Evolutionary conservation across 1,284 basidiomycete species (phyloP), one percentile per base, ranked within the genome.

Genomic region (Boletus holoroseus): DNA sequence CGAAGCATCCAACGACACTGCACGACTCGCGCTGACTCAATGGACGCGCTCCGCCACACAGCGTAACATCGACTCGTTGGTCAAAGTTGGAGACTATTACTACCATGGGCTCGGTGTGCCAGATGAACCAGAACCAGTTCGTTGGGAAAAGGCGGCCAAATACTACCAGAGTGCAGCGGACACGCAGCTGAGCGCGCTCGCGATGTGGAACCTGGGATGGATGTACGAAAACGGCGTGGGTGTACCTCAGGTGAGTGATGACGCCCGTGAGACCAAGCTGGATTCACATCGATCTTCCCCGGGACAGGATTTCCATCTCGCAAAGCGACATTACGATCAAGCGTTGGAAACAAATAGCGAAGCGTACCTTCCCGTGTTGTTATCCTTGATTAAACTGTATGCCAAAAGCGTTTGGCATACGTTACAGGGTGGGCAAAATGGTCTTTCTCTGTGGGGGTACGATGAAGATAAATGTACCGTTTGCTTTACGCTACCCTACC

Each of bases 181-280:
- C 59, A 94, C 91, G 2, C 89, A 93, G 55, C 63, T 87, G 54
- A 95, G 91, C 58, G 91, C 94, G 1, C 76, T 99, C 58, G 94
- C 95, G 2, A 93, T 95, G 84, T 99, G 94, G 94, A 97, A 97
- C 64, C 72, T 99, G 24, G 96, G 95, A 1, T 97, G 90, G 89
- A 96, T 99, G 93, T 97, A 98, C 68, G 95, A 99, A 72, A 90
- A 93, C 61, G 96, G 96, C 0, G 69, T 89, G 24, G 96, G 96
- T 4, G 91, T 98, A 0, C 82, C 88, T 20, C 84, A 87, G 75
- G 88, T 87, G 53, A 47, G 73, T 66, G 20, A 35, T 27, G 31
- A 35, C 13, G 16, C n/a, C 26, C 15, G 20, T 22, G 12, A 5
- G 28, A 26, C 8, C 3, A 5, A 7, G 12, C 8, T 12, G 0